Conservation (phyloP, 2,329 filamentous ascomycete genomes). For the Aspergillus floridensis region DNA sequence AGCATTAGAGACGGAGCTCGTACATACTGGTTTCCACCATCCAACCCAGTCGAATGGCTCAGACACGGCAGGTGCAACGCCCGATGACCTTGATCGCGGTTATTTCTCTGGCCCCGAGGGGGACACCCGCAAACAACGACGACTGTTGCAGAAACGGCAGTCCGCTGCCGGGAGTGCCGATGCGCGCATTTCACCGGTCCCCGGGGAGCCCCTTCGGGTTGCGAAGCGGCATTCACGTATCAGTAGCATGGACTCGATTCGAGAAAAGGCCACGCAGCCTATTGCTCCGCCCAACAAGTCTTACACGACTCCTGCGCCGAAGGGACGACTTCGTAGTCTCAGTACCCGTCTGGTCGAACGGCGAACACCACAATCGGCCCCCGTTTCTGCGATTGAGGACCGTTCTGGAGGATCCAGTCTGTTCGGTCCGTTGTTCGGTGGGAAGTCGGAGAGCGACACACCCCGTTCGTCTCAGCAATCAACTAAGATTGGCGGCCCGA, state of each 20-base stretch:
- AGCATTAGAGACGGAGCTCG: slow-evolving; percentile 5
- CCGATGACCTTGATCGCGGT: slow-evolving; percentile 71
- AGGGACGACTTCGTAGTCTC: slow-evolving; percentile 57
- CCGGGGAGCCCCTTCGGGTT: slow-evolving; percentile 68
- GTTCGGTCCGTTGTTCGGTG: slow-evolving; percentile 47
- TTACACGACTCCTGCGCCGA: slow-evolving; percentile 57
- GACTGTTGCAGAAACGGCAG: slow-evolving; percentile 73
- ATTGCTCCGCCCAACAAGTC: slow-evolving; percentile 63
- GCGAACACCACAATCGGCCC: slow-evolving; percentile 47
- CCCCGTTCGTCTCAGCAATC: slow-evolving; percentile 52
- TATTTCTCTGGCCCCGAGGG: slow-evolving; percentile 91
- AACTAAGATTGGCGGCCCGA: slow-evolving; percentile 58
- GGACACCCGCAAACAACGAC: slow-evolving; percentile 68
- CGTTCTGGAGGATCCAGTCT: slow-evolving; percentile 44
- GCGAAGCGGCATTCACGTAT: slow-evolving; percentile 73
- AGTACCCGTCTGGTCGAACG: slow-evolving; percentile 55
- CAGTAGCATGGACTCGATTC: slow-evolving; percentile 72
- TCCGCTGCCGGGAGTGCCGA: slow-evolving; percentile 46
- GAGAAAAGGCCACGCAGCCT: slow-evolving; percentile 50
- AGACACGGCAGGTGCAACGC: slow-evolving; percentile 31
- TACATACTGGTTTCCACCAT: background rate
- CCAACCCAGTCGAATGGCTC: slow-evolving; percentile 26
- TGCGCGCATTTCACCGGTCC: slow-evolving; percentile 71
- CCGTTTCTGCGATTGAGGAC: slow-evolving; percentile 58
- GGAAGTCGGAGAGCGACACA: slow-evolving; percentile 49